Evolutionary conservation across 2,329 filamentous ascomycete species (phyloP).

Genomic region (Microsporum audouinii): DNA sequence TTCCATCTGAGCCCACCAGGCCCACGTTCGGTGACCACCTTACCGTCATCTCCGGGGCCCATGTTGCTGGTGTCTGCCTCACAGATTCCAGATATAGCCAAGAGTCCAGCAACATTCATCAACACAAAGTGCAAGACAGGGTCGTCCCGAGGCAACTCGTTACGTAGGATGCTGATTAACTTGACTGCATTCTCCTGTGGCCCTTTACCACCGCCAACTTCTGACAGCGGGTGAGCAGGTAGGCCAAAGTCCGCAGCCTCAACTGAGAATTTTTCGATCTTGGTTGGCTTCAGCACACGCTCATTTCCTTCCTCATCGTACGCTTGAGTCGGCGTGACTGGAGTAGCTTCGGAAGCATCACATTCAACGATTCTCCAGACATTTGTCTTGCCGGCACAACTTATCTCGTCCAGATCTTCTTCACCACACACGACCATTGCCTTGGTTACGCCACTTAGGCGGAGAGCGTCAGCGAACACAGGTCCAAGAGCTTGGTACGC

Average conservation of each 20-base stretch:
- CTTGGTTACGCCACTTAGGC: constrained; percentile 64
- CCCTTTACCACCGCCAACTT: constrained; percentile 74
- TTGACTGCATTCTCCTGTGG: constrained; percentile 81
- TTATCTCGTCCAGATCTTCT: constrained; percentile 91
- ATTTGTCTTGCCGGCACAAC: constrained; percentile 74
- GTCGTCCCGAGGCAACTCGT: constrained; percentile 61
- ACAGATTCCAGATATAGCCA: constrained; percentile 77
- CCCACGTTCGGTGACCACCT: constrained; percentile 69
- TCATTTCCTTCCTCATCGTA: constrained; percentile 29
- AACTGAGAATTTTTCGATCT: constrained; percentile 64
- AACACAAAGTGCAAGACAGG: constrained; percentile 88
- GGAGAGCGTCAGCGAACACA: constrained; percentile 77
- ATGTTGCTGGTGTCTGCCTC: constrained; percentile 70
- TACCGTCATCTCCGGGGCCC: constrained; percentile 67
- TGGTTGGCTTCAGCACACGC: constrained; percentile 27
- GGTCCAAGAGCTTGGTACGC: constrained; percentile 76
- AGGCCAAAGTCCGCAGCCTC: constrained; percentile 81
- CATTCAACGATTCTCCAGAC: constrained; percentile 68
- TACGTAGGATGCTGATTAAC: constrained; percentile 61
- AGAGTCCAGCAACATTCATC: constrained; percentile 80
- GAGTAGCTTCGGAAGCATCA: constrained; percentile 30
- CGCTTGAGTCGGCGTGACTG: constrained; percentile 24
- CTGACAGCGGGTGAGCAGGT: constrained; percentile 56
- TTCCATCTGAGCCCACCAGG: constrained; percentile 88
- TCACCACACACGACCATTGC: constrained; percentile 85